Conservation (phyloP, 306 rosid species). For the Styphnolobium japonicum region DNA sequence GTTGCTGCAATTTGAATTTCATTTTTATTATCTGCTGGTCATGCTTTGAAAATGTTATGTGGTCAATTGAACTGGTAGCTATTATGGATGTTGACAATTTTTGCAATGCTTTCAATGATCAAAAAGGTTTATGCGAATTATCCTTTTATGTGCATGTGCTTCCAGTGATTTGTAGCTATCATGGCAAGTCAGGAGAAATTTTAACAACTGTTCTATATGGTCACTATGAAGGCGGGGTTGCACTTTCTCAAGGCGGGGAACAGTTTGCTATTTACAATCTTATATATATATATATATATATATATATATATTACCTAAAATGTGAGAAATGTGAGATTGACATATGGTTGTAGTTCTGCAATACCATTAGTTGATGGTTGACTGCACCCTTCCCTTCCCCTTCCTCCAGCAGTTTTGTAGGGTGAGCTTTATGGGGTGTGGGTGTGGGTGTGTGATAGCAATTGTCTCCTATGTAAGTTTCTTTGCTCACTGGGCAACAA, state of each 20-base stretch:
- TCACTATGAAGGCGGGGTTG: slow-evolving; percentile 81
- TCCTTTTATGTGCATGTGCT: slow-evolving; percentile 88
- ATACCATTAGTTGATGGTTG: slow-evolving; percentile 40
- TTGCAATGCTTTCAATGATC: slow-evolving; percentile 48
- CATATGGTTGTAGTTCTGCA: slow-evolving; percentile 43
- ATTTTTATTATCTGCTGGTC: slow-evolving; percentile 29
- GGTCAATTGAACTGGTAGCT: slow-evolving; percentile 29
- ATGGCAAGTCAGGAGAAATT: slow-evolving; percentile 89
- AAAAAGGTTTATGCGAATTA: slow-evolving; percentile 55
- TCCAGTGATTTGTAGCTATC: slow-evolving; percentile 91
- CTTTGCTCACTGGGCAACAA: neutral
- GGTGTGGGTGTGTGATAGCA: slow-evolving; percentile 22
- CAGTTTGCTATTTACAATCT: slow-evolving; percentile 69
- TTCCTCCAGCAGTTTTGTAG: neutral
- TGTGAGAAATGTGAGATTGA: slow-evolving; percentile 36
- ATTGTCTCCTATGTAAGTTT: slow-evolving; percentile 25
- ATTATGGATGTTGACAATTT: slow-evolving; percentile 50
- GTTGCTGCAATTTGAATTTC: slow-evolving; percentile 10
- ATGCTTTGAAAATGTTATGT: slow-evolving; percentile 33
- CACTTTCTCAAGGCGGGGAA: slow-evolving; percentile 92
- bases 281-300: too few species aligned
- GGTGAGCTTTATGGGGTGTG: neutral
- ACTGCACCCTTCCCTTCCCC: slow-evolving; percentile 20
- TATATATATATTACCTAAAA: slow-evolving; percentile 26
- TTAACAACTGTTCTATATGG: slow-evolving; percentile 87